Base-by-base conservation (phyloP, 1,284 basidiomycete species). In the Macrocystidia cucumis region DNA sequence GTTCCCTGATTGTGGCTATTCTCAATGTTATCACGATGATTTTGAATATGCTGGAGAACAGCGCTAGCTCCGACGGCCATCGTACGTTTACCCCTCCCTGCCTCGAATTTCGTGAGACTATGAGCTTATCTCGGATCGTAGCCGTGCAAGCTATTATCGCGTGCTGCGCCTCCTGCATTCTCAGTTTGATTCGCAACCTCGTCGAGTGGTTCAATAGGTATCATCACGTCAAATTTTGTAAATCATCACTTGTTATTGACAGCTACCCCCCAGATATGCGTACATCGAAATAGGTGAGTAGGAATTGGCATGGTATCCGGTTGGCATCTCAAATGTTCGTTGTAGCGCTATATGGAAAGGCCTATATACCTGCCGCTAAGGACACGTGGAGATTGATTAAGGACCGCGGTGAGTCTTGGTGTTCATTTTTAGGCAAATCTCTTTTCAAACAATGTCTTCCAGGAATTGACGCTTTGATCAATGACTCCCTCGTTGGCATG, bases 331-430 rank as follows among this genome's bases (percentile, higher is more conserved):
- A n/a, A n/a, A 13, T 19, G 11, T 39, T 22, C 18, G 32, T 29
- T n/a, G n/a, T 45, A 78, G 83, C 87, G 0, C 64, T 93, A 2
- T 93, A 91, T 55, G 91, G 91, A 16, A 93, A 95, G 60, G 62
- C 78, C 1, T 95, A 93, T 50, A 72, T 91, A 35, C 54, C 65
- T 11, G 91, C 91, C n/a, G 88, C 91, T 3, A 91, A 87, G 57
- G 88, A 91, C 54, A 91, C 91, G 0, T 95, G 88, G 88, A 68
- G 72, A n/a, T 55, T 92, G 36, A 78, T 93, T 63, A 79, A 76
- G 49, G 84, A 92, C 50, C 74, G 88, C 39, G 91, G 82, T 64
- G 51, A 22, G 32, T 19, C 5, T 6, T 25, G 11, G 51, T 34
- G 33, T 20, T 19, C 9, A 13, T 16, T 25, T 29, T 34, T 5